These are phyloP conservation scores for Coniophora puteana DNA, from an alignment of 1,284 basidiomycete species.

Conservation along the genomic window DNA sequence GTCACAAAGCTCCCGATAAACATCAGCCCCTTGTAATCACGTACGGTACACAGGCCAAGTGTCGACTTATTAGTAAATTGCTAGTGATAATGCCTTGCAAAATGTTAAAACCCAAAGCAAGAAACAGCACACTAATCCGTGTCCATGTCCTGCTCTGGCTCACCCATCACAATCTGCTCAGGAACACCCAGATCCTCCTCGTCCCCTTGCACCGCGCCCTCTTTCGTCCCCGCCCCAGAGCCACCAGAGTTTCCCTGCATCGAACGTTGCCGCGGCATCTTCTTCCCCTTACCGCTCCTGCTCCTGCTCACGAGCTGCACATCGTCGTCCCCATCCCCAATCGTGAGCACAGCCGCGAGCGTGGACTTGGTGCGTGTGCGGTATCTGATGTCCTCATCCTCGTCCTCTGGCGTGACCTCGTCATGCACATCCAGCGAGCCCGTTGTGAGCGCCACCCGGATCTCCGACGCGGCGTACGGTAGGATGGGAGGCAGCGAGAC, in stretches of 20 bases:
- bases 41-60: too few species aligned
- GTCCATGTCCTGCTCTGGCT: constrained; percentile 32
- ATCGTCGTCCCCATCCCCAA: constrained; percentile 48
- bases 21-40: too few species aligned
- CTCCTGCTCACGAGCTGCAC: constrained; percentile 27
- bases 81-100: too few species aligned
- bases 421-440: constrained; percentile 78
- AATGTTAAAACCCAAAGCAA: too few species aligned
- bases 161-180: constrained; percentile 30
- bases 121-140: too few species aligned
- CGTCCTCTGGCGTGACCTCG: constrained; percentile 73
- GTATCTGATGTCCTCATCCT: constrained; percentile 66
- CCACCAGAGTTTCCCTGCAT: background rate
- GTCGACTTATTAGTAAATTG: too few species aligned
- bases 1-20: too few species aligned
- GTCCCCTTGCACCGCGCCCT: constrained; percentile 1
- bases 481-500: constrained; percentile 74
- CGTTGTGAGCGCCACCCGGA: constrained; percentile 67
- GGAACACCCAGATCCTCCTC: constrained; percentile 3
- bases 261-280: constrained; percentile 5
- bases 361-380: constrained; percentile 68
- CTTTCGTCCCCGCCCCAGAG: constrained; percentile 4
- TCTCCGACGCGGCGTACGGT: constrained; percentile 63
- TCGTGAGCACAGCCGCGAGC: constrained; percentile 53
- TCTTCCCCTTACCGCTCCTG: constrained; percentile 18